phyloP scores from a whole-genome alignment of 305 asterid genomes.

The Fraxinus velutina region DNA sequence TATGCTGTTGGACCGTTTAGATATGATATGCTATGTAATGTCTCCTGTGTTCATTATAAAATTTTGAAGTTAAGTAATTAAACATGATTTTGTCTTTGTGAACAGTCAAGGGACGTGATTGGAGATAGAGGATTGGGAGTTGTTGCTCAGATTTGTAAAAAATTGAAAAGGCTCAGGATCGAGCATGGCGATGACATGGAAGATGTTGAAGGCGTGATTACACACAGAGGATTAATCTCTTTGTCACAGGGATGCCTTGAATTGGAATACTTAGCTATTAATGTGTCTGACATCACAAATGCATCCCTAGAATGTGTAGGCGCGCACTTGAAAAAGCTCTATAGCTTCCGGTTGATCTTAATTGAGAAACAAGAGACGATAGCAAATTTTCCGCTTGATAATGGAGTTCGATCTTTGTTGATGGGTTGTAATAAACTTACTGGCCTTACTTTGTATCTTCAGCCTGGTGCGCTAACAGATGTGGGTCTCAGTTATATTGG shows the following conservation, averaged over 20 bases:
- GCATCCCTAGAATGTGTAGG: slow-evolving; percentile 67
- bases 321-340: slow-evolving; percentile 50
- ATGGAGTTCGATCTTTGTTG: slow-evolving; percentile 51
- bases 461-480: slow-evolving; percentile 43
- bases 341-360: slow-evolving; percentile 72
- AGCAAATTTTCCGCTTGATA: slow-evolving; percentile 83
- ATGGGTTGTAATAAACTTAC: slow-evolving; percentile 59
- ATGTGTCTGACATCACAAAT: slow-evolving; percentile 73
- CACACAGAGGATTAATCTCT: slow-evolving; percentile 72
- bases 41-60: not conserved
- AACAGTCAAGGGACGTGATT: too few relatives aligned
- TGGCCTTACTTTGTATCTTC: slow-evolving; percentile 50
- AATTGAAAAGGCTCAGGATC: slow-evolving; percentile 64
- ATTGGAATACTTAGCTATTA: slow-evolving; percentile 69
- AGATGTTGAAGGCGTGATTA: slow-evolving; percentile 55
- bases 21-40: not conserved
- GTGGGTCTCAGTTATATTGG: slow-evolving; percentile 46
- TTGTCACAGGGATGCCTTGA: slow-evolving; percentile 71
- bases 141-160: slow-evolving; percentile 61
- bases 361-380: slow-evolving; percentile 55
- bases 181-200: too few relatives aligned
- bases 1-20: not conserved
- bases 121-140: slow-evolving; percentile 88
- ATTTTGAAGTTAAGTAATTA: not conserved
- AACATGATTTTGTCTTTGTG: not conserved